Evolutionary conservation across 192 early-diverging fungal genomes (phyloP), one percentile per base, ranked within the genome.

Genomic region (Rhizophagus clarus): DNA sequence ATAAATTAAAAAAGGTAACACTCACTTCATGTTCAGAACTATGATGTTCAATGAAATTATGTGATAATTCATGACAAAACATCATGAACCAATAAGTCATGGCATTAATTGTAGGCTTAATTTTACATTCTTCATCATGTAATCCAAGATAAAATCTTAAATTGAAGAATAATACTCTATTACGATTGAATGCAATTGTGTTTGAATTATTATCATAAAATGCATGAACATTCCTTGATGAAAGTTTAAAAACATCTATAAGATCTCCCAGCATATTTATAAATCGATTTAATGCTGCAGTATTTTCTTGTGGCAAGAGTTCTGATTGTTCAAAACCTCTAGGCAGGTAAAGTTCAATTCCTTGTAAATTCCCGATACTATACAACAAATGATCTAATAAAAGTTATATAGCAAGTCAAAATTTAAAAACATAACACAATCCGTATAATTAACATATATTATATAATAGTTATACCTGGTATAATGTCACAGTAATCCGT

Each of bases 11-110:
- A 15, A 14, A 20, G n/a, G 5, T 56, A 6, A 56, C 5, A 56
- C 64, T 70, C 81, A 88, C 87, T 86, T 94, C 95, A 82, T 96
- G 95, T 71, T 90, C 76, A 51, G 88, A 83, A 80, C 92, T 88
- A 81, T 97, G 96, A 14, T 83, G 81, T 34, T 72, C 66, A 4
- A 91, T 87, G 85, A 93, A 93, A 73, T 94, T 91, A 80, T 96
- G 95, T 4, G 88, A 94, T 68, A 97, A 81, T 82, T 96, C 96
- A 83, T 97, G 96, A 72, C 92, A 93, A 60, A 89, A 82, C 4
- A 88, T 91, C 88, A 96, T 90, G 81, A 94, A 97, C 96, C 96
- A 96, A 82, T 96, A 96, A 68, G 90, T 85, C 78, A 86, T 26
- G 1, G 81, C 84, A 17, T 87, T 87, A 61, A 47, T 81, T 31